These are phyloP conservation scores for Chrysoporthe puriensis DNA, from an alignment of 2,329 filamentous ascomycete genomes.

Conservation along the genomic window DNA sequence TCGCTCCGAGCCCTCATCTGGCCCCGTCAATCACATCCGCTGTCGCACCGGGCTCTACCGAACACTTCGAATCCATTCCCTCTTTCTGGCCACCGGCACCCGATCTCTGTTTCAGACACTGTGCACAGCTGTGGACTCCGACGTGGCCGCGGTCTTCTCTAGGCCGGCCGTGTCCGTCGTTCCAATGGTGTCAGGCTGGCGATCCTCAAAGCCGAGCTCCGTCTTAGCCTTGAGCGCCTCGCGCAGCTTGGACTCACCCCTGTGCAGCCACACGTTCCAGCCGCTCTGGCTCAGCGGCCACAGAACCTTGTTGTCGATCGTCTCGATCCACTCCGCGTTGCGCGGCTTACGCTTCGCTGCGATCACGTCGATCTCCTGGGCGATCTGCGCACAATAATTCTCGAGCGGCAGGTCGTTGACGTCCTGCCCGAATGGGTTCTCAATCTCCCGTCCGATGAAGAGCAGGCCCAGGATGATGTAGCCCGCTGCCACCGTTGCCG, in stretches of 20 bases:
- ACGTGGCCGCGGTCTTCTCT: constrained; percentile 24
- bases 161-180: constrained; percentile 14
- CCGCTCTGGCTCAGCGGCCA: constrained; percentile 49
- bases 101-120: constrained; percentile 18
- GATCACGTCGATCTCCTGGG: constrained; percentile 66
- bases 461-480: constrained; percentile 75
- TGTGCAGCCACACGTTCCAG: constrained; percentile 52
- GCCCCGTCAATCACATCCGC: background rate
- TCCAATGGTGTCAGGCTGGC: constrained; percentile 30
- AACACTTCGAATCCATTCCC: background rate
- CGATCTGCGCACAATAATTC: constrained; percentile 66
- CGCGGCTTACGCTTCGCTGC: constrained; percentile 57
- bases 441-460: constrained; percentile 69
- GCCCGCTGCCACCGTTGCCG: constrained; percentile 65
- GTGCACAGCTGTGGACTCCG: constrained; percentile 27
- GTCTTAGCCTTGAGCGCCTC: constrained; percentile 45
- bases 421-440: constrained; percentile 71
- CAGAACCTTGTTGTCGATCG: constrained; percentile 43
- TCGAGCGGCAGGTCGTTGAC: constrained; percentile 71
- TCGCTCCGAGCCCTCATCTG: constrained; percentile 2
- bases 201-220: constrained; percentile 37
- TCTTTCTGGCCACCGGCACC: background rate
- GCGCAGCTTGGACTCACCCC: constrained; percentile 50
- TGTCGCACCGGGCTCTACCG: background rate
- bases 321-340: constrained; percentile 52